A percentile compares a stretch with the other conserved stretches of the same genome.
Evolutionary conservation across 306 rosid species (phyloP).

Genomic region (Castanea sativa): DNA sequence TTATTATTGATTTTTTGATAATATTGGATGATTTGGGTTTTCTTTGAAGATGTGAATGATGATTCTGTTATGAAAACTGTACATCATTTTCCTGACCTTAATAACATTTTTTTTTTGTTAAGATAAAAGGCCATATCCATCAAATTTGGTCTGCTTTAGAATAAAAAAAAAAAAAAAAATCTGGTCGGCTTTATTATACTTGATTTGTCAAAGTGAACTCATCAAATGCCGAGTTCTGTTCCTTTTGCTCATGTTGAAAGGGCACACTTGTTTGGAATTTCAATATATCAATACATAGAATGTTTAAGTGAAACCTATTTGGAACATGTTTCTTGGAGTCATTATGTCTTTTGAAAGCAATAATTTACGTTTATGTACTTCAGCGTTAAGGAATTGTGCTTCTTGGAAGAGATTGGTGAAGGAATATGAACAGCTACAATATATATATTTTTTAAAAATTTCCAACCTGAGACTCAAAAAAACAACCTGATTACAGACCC

Average conservation of each 20-base stretch:
- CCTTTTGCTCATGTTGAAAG: background rate
- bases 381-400: constrained; percentile 17
- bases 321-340: background rate
- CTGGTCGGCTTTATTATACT: background rate
- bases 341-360: background rate
- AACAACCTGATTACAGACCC: accelerated
- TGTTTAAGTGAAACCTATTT: background rate
- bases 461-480: too few relatives aligned
- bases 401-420: constrained; percentile 67
- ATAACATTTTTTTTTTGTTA: too few relatives aligned
- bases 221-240: background rate
- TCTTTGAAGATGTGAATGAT: too few relatives aligned
- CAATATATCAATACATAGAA: background rate
- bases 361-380: background rate
- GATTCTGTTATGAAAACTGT: too few relatives aligned
- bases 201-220: background rate
- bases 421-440: constrained; percentile 74
- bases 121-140: too few relatives aligned
- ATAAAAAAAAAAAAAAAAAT: too few relatives aligned
- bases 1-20: too few relatives aligned
- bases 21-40: too few relatives aligned
- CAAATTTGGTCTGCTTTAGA: too few relatives aligned
- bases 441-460: too few relatives aligned
- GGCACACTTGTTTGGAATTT: background rate
- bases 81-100: too few relatives aligned